Evolutionary conservation across 345 rosid genomes (phyloP).

Genomic region (Populus davidiana): DNA sequence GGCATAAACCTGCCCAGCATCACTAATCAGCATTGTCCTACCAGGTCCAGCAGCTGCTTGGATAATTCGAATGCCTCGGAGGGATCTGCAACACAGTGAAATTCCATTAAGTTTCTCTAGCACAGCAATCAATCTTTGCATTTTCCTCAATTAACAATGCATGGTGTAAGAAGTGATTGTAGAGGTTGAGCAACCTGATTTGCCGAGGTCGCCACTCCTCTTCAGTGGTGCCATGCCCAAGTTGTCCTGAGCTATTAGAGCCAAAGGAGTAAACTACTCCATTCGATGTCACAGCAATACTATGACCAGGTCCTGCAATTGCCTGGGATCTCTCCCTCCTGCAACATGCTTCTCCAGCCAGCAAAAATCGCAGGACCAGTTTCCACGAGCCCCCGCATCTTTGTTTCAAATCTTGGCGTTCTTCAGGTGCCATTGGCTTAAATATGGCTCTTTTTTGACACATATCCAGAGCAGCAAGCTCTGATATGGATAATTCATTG

Average conservation of each 20-base stretch:
- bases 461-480: slow-evolving; percentile 95
- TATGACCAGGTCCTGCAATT: slow-evolving; percentile 94
- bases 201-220: slow-evolving; percentile 81
- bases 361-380: slow-evolving; percentile 73
- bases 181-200: slow-evolving; percentile 63
- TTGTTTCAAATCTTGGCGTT: slow-evolving; percentile 59
- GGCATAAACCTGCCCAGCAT: slow-evolving; percentile 79
- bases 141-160: slow-evolving; percentile 26
- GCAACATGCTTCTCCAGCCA: slow-evolving; percentile 80
- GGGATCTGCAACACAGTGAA: slow-evolving; percentile 79
- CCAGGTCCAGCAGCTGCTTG: slow-evolving; percentile 88
- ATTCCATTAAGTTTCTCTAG: slow-evolving; percentile 38
- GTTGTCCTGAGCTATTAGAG: slow-evolving; percentile 79
- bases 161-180: slow-evolving; percentile 30
- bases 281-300: slow-evolving; percentile 72
- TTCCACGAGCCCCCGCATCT: slow-evolving; percentile 96
- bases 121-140: slow-evolving; percentile 25
- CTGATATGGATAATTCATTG: slow-evolving; percentile 68
- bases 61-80: slow-evolving; percentile 82
- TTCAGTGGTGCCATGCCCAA: slow-evolving; percentile 79
- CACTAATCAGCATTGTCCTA: slow-evolving; percentile 91
- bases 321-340: slow-evolving; percentile 94
- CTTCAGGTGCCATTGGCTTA: slow-evolving; percentile 67
- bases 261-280: slow-evolving; percentile 87
- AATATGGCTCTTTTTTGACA: slow-evolving; percentile 78